Conservation (phyloP, 306 rosid genomes). For the Adenanthera pavonina region DNA sequence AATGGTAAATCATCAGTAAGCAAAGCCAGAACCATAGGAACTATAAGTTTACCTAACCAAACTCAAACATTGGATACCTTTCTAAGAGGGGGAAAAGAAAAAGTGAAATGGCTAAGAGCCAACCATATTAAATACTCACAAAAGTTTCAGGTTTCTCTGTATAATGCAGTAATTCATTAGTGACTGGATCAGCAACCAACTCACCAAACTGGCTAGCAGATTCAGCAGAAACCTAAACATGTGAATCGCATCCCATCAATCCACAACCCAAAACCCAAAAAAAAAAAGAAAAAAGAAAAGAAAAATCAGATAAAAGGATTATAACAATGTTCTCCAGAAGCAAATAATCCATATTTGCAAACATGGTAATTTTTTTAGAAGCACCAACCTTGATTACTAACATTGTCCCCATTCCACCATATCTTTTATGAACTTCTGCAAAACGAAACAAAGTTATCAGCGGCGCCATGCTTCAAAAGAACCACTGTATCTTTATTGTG, state of each 20-base stretch:
- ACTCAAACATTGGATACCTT: not conserved
- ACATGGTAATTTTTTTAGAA: not conserved
- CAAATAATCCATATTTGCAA: not conserved
- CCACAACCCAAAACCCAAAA: not conserved
- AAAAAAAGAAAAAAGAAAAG: not conserved
- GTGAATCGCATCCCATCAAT: conserved; percentile 8
- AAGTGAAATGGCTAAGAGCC: not conserved
- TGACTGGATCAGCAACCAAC: conserved; percentile 86
- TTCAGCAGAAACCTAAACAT: conserved; percentile 85
- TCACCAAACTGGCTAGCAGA: conserved; percentile 90
- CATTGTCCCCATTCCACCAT: conserved; percentile 95
- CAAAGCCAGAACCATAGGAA: conserved; percentile 29
- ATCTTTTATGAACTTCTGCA: conserved; percentile 84
- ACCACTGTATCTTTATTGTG: conserved; percentile 17
- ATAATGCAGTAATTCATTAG: conserved; percentile 92
- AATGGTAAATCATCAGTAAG: conserved; percentile 31
- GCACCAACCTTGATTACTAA: conserved; percentile 85
- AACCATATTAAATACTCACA: conserved; percentile 56
- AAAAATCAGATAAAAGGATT: not conserved
- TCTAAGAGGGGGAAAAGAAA: not conserved
- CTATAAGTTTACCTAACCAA: not conserved
- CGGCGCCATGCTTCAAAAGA: not conserved
- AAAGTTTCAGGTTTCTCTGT: conserved; percentile 98
- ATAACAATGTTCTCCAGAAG: not conserved
- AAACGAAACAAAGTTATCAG: conserved; percentile 37